phyloP scores from a whole-genome alignment of 2,329 filamentous ascomycete species.

The Nothomitra cinnamomea region DNA sequence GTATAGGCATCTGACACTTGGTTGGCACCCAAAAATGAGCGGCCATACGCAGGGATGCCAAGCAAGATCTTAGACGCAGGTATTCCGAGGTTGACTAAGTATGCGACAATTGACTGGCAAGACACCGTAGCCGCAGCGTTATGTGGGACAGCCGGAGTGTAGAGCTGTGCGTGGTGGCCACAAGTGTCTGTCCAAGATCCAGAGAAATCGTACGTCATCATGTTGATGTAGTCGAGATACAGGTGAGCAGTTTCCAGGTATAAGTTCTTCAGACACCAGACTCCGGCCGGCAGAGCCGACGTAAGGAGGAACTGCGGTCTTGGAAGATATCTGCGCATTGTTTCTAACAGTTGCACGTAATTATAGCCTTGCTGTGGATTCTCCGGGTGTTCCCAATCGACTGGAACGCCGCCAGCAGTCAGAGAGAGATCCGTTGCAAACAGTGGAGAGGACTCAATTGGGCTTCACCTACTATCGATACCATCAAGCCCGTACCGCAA shows the following conservation, averaged over 20 bases:
- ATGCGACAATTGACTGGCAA: conserved; percentile 47
- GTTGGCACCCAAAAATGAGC: conserved; percentile 51
- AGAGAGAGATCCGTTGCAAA: not conserved
- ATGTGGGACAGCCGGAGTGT: conserved; percentile 34
- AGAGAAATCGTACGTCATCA: conserved; percentile 68
- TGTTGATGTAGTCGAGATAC: conserved; percentile 58
- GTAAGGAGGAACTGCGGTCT: conserved; percentile 52
- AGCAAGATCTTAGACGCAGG: conserved; percentile 55
- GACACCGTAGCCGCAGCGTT: conserved; percentile 40
- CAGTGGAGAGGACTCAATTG: conserved; percentile 13
- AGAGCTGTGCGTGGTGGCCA: conserved; percentile 64
- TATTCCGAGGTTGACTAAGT: conserved; percentile 48
- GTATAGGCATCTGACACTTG: conserved; percentile 45
- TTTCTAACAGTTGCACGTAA: conserved; percentile 51
- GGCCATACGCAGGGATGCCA: conserved; percentile 59
- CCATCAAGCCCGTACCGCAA: conserved; percentile 56
- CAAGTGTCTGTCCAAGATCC: conserved; percentile 50
- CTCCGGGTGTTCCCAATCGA: conserved; percentile 66
- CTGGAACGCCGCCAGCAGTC: conserved; percentile 25
- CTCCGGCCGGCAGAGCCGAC: conserved; percentile 52
- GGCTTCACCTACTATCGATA: conserved; percentile 45
- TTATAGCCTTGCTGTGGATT: conserved; percentile 48
- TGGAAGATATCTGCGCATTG: conserved; percentile 49
- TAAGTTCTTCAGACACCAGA: conserved; percentile 50
- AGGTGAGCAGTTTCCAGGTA: conserved; percentile 43